Evolutionary conservation across 495 filamentous ascomycete genomes (phyloP).

Genomic region (Parathielavia hyrcaniae): DNA sequence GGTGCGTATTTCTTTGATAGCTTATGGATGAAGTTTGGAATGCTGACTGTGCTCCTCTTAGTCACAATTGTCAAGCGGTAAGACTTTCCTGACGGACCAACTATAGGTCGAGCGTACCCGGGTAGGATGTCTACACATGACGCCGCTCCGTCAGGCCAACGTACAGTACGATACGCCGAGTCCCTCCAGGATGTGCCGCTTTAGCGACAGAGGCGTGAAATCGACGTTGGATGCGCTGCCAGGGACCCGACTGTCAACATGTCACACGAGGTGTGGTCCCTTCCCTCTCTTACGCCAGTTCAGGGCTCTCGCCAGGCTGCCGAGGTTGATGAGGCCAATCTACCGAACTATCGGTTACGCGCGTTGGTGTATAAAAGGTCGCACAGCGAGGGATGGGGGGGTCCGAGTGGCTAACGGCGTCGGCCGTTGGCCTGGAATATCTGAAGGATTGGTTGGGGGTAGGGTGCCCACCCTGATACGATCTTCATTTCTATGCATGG

Average conservation of each 20-base stretch:
- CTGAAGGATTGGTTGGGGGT: neutral
- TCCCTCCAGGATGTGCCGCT: neutral
- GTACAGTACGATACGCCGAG: constrained; percentile 12
- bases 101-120: neutral
- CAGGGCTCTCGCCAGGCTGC: neutral
- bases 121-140: neutral
- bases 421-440: neutral
- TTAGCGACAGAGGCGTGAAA: neutral
- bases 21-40: neutral
- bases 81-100: constrained; percentile 23
- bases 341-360: too few species aligned
- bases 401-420: too few species aligned
- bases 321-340: too few species aligned
- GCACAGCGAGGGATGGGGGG: too few species aligned
- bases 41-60: constrained; percentile 39
- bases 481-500: neutral
- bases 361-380: too few species aligned
- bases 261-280: neutral
- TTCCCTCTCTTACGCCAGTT: neutral
- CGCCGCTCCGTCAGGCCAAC: neutral
- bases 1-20: constrained; percentile 54
- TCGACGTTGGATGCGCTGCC: neutral
- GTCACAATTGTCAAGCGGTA: constrained; percentile 95
- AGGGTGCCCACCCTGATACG: neutral
- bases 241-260: neutral